Base-by-base conservation (phyloP, 371 early-diverging fungal species). In the Actinomucor elegans region DNA sequence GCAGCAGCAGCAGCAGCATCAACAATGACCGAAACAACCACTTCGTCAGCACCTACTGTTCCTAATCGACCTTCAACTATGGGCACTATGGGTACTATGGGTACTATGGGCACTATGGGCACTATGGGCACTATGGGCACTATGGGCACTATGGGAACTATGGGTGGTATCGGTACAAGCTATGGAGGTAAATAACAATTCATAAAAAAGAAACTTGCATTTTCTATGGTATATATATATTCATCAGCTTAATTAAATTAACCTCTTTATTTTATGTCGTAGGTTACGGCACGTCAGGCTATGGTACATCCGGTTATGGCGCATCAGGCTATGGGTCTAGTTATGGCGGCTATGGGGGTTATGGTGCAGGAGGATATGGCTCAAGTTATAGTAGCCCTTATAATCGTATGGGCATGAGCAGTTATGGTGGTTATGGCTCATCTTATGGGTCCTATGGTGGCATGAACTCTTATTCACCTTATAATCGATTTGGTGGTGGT, bases 41-140 rank as follows among this genome's bases (percentile, higher is more conserved):
- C 37, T 29, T 28, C 40, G 14, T 29, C 48, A 8, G 52, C 46
- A 34, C 79, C 78, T 8, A 46, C 57, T 38, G 48, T 73, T 15
- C 79, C 73, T 2, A 50, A 31, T 23, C 55, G 73, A 48, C 64
- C 79, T 23, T 47, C 61, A 3, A 63, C 64, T 0, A 49, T 59
- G 55, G 34, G 37, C 2, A 35, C 33, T 11, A 28, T 26, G 29
- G 35, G 47, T 24, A 34, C 34, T 5, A 29, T 29, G 35, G 37
- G 35, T n/a, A 47, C 60, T 1, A 15, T 26, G 17, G 55, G 54
- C 18, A 24, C 40, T 5, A 48, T n/a, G n/a, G n/a, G n/a, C n/a
- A n/a, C 34, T 5, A 29, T 29, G 35, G 37, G 35, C 11, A 63
- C 64, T 0, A 49, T 59, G 55, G 34, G 37, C 2, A 35, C 33